Evolutionary conservation across 2,329 filamentous ascomycete genomes (phyloP).

Genomic region (Cordyceps javanica): DNA sequence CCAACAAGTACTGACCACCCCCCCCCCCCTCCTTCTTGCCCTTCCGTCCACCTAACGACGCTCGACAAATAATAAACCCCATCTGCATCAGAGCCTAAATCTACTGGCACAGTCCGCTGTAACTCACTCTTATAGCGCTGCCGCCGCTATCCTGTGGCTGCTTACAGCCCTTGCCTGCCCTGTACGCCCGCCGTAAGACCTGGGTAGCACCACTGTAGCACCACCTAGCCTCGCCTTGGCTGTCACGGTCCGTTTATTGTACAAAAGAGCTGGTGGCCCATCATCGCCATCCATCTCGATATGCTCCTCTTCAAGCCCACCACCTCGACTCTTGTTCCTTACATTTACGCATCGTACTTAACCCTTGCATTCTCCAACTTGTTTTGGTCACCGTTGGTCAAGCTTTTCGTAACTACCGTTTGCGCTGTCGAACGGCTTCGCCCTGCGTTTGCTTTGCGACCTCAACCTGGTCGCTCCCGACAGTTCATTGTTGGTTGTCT

Average conservation of each 20-base stretch:
- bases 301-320: slow-evolving; percentile 3
- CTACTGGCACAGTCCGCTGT: neutral
- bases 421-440: neutral
- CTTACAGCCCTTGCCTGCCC: neutral
- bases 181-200: neutral
- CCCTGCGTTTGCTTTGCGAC: neutral
- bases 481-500: neutral
- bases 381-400: neutral
- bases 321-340: neutral
- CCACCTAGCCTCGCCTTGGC: neutral
- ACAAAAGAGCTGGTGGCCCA: slow-evolving; percentile 18
- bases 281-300: slow-evolving; percentile 3
- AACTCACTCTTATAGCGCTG: neutral
- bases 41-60: neutral
- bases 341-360: neutral
- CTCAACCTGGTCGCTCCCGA: neutral
- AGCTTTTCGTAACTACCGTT: neutral
- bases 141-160: neutral
- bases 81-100: neutral
- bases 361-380: neutral
- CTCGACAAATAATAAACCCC: neutral
- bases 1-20: neutral
- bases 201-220: neutral
- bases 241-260: neutral
- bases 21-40: neutral